Percentiles rank a stretch among this genome's conserved stretches.
phyloP scores from a whole-genome alignment of 495 filamentous ascomycete species.

The Neurospora sp. region DNA sequence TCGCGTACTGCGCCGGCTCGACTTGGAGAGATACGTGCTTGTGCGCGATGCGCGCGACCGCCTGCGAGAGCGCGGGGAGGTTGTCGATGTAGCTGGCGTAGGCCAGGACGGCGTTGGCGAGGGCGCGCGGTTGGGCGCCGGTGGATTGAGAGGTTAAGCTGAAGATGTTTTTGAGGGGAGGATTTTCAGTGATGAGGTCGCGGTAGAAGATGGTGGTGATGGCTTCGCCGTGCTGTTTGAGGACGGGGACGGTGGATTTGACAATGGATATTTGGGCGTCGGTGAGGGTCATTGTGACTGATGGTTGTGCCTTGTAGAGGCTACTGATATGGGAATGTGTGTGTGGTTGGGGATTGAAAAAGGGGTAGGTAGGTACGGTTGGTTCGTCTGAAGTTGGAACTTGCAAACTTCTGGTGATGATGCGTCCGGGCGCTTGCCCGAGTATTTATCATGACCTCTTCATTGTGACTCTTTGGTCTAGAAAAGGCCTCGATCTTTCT shows the following conservation, averaged over 20 bases:
- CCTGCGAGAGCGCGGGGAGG: slow-evolving; percentile 46
- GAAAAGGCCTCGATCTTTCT: not conserved
- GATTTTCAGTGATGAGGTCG: slow-evolving; percentile 52
- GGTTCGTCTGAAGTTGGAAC: not conserved
- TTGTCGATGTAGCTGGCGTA: slow-evolving; percentile 67
- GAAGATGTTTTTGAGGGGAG: slow-evolving; percentile 55
- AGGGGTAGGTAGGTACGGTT: too few species aligned
- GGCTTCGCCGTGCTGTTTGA: slow-evolving; percentile 52
- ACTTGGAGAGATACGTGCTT: slow-evolving; percentile 68
- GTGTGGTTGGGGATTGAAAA: not conserved
- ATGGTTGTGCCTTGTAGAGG: not conserved
- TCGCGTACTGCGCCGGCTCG: slow-evolving; percentile 53
- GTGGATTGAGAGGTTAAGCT: slow-evolving; percentile 54
- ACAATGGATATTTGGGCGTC: slow-evolving; percentile 39
- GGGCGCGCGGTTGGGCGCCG: slow-evolving; percentile 53
- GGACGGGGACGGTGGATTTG: slow-evolving; percentile 51
- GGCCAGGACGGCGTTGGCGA: slow-evolving; percentile 56
- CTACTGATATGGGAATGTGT: not conserved
- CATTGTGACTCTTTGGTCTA: not conserved
- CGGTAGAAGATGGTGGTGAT: slow-evolving; percentile 63
- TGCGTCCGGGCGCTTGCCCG: not conserved
- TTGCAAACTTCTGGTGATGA: not conserved
- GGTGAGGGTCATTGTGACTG: slow-evolving; percentile 20
- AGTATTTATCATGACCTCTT: slow-evolving; percentile 3
- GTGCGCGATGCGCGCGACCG: slow-evolving; percentile 63